Evolutionary conservation across 371 early-diverging fungal species (phyloP).

Genomic region (Umbelopsis sp.): DNA sequence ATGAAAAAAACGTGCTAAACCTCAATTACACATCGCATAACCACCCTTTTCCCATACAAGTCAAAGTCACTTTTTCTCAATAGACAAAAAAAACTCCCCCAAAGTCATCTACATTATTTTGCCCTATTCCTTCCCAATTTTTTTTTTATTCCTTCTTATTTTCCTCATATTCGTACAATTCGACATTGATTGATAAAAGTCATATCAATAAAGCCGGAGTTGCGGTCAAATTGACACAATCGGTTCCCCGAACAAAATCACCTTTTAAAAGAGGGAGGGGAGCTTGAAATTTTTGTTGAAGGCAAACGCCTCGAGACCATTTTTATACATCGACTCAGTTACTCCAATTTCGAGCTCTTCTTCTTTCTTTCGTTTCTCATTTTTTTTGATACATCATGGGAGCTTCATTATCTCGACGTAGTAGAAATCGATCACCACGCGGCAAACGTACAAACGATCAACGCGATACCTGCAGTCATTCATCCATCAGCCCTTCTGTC

Average conservation of each 20-base stretch:
- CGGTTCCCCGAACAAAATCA: neutral
- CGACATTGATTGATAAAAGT: neutral
- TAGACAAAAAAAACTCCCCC: neutral
- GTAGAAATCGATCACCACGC: neutral
- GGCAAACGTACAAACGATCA: neutral
- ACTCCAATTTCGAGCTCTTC: neutral
- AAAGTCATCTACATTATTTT: neutral
- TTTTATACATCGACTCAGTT: too few relatives aligned
- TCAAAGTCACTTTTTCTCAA: neutral
- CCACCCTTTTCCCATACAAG: neutral
- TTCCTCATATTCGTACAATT: neutral
- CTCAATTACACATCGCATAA: neutral
- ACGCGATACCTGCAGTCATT: neutral
- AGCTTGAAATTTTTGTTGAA: neutral
- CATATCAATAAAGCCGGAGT: constrained; percentile 12
- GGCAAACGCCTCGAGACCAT: too few relatives aligned
- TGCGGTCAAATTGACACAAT: neutral
- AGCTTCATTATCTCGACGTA: neutral
- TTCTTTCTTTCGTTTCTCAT: neutral
- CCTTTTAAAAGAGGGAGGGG: neutral
- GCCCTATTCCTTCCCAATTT: neutral
- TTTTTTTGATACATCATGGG: neutral
- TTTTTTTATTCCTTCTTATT: too few relatives aligned
- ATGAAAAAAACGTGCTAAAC: neutral
- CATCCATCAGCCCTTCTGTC: neutral